phyloP scores from a whole-genome alignment of 176 grass and related monocot genomes.

The Aegilops umbellulata region DNA sequence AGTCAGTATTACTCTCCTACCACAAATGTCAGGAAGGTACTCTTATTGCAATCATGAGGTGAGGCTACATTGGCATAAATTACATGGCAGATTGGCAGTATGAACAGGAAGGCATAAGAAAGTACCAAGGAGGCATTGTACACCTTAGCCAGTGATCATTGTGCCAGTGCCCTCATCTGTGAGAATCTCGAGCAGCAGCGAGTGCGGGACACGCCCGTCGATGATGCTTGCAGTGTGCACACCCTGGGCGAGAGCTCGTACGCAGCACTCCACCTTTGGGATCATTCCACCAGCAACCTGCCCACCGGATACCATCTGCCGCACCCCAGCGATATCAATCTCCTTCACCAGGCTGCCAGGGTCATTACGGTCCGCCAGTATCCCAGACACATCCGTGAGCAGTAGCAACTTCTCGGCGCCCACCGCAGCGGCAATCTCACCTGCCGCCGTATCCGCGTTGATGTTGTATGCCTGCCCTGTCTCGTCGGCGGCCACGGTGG shows the following conservation, averaged over 20 bases:
- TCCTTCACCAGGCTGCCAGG: conserved; percentile 64
- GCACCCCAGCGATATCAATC: conserved; percentile 51
- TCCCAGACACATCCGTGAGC: conserved; percentile 65
- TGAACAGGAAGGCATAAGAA: not conserved
- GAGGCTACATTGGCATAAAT: conserved; percentile 4
- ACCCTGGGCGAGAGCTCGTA: conserved; percentile 59
- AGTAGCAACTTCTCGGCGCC: conserved; percentile 69
- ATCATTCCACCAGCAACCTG: conserved; percentile 84
- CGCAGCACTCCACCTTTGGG: conserved; percentile 68
- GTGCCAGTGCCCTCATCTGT: conserved; percentile 74
- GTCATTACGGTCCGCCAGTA: conserved; percentile 57
- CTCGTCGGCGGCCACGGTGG: conserved; percentile 66
- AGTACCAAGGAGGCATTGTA: conserved; percentile 17
- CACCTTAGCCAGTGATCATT: conserved; percentile 59
- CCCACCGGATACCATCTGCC: conserved; percentile 54
- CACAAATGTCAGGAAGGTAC: not conserved
- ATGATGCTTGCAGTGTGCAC: conserved; percentile 73
- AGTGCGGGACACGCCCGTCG: conserved; percentile 61
- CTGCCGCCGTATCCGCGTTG: conserved; percentile 58
- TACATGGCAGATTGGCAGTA: not conserved
- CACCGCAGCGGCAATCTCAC: conserved; percentile 58
- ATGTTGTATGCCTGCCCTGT: conserved; percentile 62
- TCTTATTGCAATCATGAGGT: conserved; percentile 17
- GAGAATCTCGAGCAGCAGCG: conserved; percentile 64
- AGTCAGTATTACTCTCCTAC: not conserved